A percentile compares a stretch with the other conserved stretches of the same genome.
Conservation (phyloP, 116 monocot genomes). For the Trichopus zeylanicus region DNA sequence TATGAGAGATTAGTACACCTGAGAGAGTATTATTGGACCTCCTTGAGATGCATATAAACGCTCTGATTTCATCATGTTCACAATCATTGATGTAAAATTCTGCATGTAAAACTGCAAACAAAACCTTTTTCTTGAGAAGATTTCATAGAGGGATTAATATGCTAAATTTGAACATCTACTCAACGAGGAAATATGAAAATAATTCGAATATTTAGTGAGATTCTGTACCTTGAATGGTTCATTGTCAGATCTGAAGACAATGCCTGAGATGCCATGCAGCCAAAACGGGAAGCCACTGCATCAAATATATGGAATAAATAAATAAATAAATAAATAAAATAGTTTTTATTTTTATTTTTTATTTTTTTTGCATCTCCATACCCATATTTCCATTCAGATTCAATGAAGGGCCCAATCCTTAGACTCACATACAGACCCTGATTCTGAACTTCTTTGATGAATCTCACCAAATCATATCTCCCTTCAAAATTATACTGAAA, state of each 20-base stretch:
- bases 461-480: slow-evolving; percentile 69
- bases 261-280: slow-evolving; percentile 70
- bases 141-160: not conserved
- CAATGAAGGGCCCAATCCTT: slow-evolving; percentile 81
- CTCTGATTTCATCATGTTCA: slow-evolving; percentile 72
- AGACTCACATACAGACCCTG: slow-evolving; percentile 75
- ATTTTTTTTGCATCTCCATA: not conserved
- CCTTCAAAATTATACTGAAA: slow-evolving; percentile 71
- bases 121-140: too few relatives aligned
- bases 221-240: slow-evolving; percentile 95
- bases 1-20: slow-evolving; percentile 37
- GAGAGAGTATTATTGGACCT: slow-evolving; percentile 85
- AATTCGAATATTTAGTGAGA: too few relatives aligned
- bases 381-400: slow-evolving; percentile 94
- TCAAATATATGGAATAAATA: not conserved
- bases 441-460: slow-evolving; percentile 61
- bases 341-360: not conserved
- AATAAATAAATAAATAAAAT: not conserved
- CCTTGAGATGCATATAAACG: slow-evolving; percentile 76
- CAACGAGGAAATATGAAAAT: too few relatives aligned
- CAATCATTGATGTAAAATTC: slow-evolving; percentile 49
- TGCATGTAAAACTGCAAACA: slow-evolving; percentile 65
- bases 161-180: too few relatives aligned
- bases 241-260: slow-evolving; percentile 63
- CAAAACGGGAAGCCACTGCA: slow-evolving; percentile 84